phyloP scores from a whole-genome alignment of 1,139 yeast species.

The Kodamaea derodonti region DNA sequence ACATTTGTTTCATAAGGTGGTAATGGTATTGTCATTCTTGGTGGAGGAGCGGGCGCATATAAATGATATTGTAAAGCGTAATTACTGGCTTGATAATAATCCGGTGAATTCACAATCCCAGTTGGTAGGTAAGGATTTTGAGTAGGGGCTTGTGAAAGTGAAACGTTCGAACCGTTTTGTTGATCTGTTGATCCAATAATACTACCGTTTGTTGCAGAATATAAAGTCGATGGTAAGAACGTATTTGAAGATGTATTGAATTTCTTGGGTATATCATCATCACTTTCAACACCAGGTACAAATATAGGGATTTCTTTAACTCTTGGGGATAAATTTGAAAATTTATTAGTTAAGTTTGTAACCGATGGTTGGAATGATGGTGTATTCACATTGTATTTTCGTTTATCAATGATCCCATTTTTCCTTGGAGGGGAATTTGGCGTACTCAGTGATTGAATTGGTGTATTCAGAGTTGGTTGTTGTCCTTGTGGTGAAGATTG shows the following conservation, averaged over 20 bases:
- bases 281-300: slow-evolving; percentile 33
- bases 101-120: slow-evolving; percentile 12
- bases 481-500: neutral
- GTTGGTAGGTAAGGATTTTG: slow-evolving; percentile 19
- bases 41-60: slow-evolving; percentile 88
- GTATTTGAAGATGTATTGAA: slow-evolving; percentile 26
- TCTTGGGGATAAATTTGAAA: slow-evolving; percentile 50
- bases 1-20: slow-evolving; percentile 69
- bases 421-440: neutral
- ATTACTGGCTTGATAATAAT: slow-evolving; percentile 19
- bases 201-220: slow-evolving; percentile 5
- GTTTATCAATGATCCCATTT: slow-evolving; percentile 18
- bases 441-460: neutral
- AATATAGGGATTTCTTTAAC: slow-evolving; percentile 55
- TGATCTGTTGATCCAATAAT: slow-evolving; percentile 1
- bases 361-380: slow-evolving; percentile 62
- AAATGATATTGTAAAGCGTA: slow-evolving; percentile 82
- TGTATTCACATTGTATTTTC: slow-evolving; percentile 57
- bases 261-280: slow-evolving; percentile 11
- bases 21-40: slow-evolving; percentile 56
- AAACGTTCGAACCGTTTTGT: slow-evolving; percentile 5
- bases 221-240: slow-evolving; percentile 21
- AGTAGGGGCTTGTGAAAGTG: slow-evolving; percentile 5
- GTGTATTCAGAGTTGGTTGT: neutral
- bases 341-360: slow-evolving; percentile 32